Percentiles rank a stretch among this genome's conserved stretches.
phyloP scores from a whole-genome alignment of 2,329 filamentous ascomycete genomes.

The Arachnopeziza araneosa region DNA sequence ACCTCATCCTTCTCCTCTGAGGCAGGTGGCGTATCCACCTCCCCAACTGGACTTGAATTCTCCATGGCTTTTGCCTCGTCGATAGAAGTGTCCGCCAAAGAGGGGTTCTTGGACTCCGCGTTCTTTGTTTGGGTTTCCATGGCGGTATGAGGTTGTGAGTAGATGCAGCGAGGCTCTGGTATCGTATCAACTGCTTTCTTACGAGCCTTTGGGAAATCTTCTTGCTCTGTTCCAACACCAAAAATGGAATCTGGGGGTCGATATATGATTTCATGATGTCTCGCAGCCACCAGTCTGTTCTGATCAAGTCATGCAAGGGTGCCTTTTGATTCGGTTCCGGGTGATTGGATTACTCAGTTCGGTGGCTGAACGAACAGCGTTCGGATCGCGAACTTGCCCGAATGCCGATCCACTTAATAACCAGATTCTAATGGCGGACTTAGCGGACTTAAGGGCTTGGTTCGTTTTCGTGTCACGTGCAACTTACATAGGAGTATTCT shows the following conservation, averaged over 20 bases:
- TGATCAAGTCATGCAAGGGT: slow-evolving; percentile 8
- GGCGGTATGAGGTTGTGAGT: background rate
- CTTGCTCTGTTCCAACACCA: background rate
- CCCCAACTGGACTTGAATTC: background rate
- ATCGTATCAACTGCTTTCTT: background rate
- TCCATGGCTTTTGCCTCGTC: slow-evolving; percentile 2
- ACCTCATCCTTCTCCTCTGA: slow-evolving; percentile 6
- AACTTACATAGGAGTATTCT: too few species aligned
- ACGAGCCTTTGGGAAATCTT: background rate
- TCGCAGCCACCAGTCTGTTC: background rate
- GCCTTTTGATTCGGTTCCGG: background rate
- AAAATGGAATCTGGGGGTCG: background rate
- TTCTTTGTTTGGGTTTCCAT: background rate
- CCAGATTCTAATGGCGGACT: too few species aligned
- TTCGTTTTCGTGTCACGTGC: too few species aligned
- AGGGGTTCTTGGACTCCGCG: slow-evolving; percentile 3
- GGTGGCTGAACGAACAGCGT: background rate
- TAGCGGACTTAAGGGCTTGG: too few species aligned
- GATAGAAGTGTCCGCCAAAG: slow-evolving; percentile 4
- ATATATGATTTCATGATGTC: background rate
- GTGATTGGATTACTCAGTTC: background rate
- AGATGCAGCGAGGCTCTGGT: background rate
- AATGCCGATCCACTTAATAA: background rate
- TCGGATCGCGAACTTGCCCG: background rate
- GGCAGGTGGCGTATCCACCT: background rate